Percentiles rank a stretch among this genome's conserved stretches.
Conservation (phyloP, 352 stramenopile genomes). For the Phytopythium boreale region DNA sequence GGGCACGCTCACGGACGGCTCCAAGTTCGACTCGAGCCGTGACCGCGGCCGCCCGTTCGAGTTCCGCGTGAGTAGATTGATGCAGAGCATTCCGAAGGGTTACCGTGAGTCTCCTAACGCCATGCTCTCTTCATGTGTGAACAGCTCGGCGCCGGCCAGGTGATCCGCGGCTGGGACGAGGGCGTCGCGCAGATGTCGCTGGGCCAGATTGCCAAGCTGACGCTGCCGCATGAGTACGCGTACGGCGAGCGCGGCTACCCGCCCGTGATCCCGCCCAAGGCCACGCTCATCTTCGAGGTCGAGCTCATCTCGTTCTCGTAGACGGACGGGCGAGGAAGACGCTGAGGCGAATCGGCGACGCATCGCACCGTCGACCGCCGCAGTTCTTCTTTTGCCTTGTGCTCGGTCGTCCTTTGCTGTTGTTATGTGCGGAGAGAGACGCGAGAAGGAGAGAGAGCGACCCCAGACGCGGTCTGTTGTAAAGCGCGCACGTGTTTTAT, state of each 20-base stretch:
- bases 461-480: not conserved
- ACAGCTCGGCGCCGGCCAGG: slow-evolving; percentile 65
- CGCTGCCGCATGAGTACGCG: slow-evolving; percentile 92
- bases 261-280: slow-evolving; percentile 89
- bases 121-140: not conserved
- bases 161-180: slow-evolving; percentile 81
- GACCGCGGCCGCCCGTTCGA: slow-evolving; percentile 75
- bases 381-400: not conserved
- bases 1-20: slow-evolving; percentile 68
- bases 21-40: slow-evolving; percentile 82
- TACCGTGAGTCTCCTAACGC: too few relatives aligned
- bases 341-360: slow-evolving; percentile 4
- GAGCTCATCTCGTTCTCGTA: slow-evolving; percentile 86
- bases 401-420: not conserved
- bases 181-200: slow-evolving; percentile 86
- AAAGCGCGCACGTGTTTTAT: slow-evolving; percentile 6
- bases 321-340: not conserved
- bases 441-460: not conserved
- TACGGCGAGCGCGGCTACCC: slow-evolving; percentile 91
- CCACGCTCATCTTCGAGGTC: slow-evolving; percentile 93
- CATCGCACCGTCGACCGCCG: not conserved
- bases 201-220: slow-evolving; percentile 92
- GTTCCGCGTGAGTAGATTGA: slow-evolving; percentile 40
- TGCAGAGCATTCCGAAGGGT: not conserved
- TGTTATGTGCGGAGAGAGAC: not conserved